A percentile compares a stretch with the other conserved stretches of the same genome.
phyloP scores from a whole-genome alignment of 768 basidiomycete genomes.

The Lentinula boryana region DNA sequence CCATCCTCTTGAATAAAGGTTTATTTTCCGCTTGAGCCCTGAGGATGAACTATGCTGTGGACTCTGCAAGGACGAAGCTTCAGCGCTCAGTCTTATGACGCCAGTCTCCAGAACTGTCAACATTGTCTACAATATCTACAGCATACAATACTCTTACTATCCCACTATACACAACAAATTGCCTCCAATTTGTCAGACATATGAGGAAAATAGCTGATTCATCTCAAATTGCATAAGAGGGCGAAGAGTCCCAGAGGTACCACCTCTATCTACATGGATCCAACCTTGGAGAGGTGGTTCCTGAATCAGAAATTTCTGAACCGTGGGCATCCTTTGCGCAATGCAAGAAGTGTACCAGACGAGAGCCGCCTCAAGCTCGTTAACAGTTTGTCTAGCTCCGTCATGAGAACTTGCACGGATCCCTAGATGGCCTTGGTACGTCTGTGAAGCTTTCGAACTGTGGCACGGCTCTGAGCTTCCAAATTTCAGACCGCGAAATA shows the following conservation, averaged over 20 bases:
- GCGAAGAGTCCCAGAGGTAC: background rate
- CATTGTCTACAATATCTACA: no score
- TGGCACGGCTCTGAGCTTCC: background rate
- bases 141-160: no score
- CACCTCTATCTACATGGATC: background rate
- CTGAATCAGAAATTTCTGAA: background rate
- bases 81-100: no score
- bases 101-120: no score
- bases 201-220: background rate
- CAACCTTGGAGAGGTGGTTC: background rate
- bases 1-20: no score
- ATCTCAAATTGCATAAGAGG: background rate
- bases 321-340: background rate
- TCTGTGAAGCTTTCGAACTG: background rate
- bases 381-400: background rate
- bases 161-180: no score
- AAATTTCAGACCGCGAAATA: background rate
- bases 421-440: background rate
- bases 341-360: background rate
- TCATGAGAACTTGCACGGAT: background rate
- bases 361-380: background rate
- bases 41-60: no score
- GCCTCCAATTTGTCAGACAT: background rate
- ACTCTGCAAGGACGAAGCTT: no score
- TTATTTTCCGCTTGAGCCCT: no score